Evolutionary conservation across 306 rosid species (phyloP).

Genomic region (Erythrophleum fordii): DNA sequence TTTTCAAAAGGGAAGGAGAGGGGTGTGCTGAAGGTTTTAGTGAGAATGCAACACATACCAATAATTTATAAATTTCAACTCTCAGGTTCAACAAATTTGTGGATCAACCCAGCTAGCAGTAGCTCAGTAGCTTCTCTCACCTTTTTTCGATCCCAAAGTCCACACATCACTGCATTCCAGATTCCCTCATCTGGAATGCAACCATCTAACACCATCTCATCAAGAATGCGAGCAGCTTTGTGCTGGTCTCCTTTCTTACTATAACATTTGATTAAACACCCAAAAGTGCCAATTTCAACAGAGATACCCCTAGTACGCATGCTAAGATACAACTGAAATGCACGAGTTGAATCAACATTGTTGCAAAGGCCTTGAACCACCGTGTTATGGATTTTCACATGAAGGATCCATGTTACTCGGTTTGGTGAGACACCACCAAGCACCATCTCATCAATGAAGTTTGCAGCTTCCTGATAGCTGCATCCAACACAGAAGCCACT

Average conservation of each 20-base stretch:
- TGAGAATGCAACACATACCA: constrained; percentile 22
- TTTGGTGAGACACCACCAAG: constrained; percentile 69
- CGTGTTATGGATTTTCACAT: constrained; percentile 68
- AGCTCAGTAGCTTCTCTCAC: constrained; percentile 68
- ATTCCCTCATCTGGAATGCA: constrained; percentile 68
- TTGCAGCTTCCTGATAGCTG: constrained; percentile 81
- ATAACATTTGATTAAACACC: constrained; percentile 57
- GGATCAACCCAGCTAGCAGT: constrained; percentile 58
- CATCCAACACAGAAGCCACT: constrained; percentile 60
- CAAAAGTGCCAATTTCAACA: constrained; percentile 55
- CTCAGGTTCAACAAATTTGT: constrained; percentile 43
- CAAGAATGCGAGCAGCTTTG: constrained; percentile 72
- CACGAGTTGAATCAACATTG: constrained; percentile 53
- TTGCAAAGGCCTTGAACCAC: constrained; percentile 77
- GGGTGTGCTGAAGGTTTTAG: constrained; percentile 22
- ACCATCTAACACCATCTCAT: constrained; percentile 82
- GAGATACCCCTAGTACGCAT: constrained; percentile 79
- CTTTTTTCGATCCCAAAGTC: constrained; percentile 73
- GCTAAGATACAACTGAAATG: constrained; percentile 79
- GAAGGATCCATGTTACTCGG: constrained; percentile 79
- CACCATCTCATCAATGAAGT: constrained; percentile 91
- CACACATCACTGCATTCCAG: constrained; percentile 67
- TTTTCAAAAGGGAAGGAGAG: background rate
- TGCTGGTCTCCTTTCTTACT: constrained; percentile 70
- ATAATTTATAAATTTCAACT: constrained; percentile 34